Evolutionary conservation across 805 yeast species (phyloP).

Genomic region (Wickerhamiella kazuoi): DNA sequence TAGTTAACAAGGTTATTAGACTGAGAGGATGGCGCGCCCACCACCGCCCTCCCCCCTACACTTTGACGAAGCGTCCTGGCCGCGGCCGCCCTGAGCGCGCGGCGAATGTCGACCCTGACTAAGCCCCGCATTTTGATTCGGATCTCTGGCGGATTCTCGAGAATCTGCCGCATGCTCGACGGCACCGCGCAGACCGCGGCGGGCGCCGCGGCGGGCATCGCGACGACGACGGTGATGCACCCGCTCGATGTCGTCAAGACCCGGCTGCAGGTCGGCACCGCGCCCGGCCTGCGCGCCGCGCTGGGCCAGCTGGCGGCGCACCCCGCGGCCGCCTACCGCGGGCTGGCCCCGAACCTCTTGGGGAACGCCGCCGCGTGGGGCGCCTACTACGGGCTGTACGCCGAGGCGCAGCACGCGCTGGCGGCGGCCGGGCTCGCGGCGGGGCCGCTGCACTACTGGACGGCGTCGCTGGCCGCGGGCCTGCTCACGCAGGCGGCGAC

Average conservation of each 20-base stretch:
- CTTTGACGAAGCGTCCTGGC: too few relatives aligned
- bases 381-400: constrained; percentile 62
- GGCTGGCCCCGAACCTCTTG: constrained; percentile 57
- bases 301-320: constrained; percentile 4
- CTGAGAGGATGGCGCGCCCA: too few relatives aligned
- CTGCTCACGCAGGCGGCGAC: constrained; percentile 55
- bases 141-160: too few relatives aligned
- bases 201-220: constrained; percentile 32
- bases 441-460: constrained; percentile 15
- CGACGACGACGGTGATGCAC: constrained; percentile 66
- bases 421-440: neutral
- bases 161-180: neutral
- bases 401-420: constrained; percentile 30
- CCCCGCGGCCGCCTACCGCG: constrained; percentile 39
- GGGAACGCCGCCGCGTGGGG: constrained; percentile 89
- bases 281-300: constrained; percentile 4
- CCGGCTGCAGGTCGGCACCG: constrained; percentile 48
- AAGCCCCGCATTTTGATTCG: too few relatives aligned
- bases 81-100: too few relatives aligned
- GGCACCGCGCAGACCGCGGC: neutral
- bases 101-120: too few relatives aligned
- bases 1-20: too few relatives aligned
- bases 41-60: neutral
- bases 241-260: constrained; percentile 79
- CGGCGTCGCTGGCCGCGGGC: constrained; percentile 57